Evolutionary conservation across 768 basidiomycete genomes (phyloP).

Genomic region (Rhodotorula kratochvilovae): DNA sequence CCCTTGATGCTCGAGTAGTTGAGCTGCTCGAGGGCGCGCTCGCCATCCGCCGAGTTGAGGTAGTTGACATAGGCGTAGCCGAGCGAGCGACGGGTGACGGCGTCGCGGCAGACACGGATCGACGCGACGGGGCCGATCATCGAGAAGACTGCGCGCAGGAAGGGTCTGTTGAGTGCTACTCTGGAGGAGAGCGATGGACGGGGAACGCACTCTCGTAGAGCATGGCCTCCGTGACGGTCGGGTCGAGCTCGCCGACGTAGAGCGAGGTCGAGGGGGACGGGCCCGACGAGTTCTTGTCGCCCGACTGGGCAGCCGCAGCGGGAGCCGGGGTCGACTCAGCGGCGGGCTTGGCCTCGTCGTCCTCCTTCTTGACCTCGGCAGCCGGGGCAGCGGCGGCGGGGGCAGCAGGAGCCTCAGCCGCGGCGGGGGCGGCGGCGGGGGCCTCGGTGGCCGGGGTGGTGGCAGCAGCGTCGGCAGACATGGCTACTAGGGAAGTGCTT

Average conservation of each 20-base stretch:
- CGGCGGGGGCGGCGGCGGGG: conserved; percentile 16
- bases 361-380: conserved; percentile 17
- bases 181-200: too few species aligned
- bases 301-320: conserved; percentile 29
- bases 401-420: conserved; percentile 18
- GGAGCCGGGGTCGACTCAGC: conserved; percentile 27
- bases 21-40: conserved; percentile 96
- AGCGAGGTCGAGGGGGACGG: conserved; percentile 57
- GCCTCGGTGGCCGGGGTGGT: conserved; percentile 38
- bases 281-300: conserved; percentile 15
- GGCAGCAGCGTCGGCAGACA: conserved; percentile 36
- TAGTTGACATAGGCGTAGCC: conserved; percentile 99
- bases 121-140: conserved; percentile 99
- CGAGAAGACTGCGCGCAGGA: conserved; percentile 65
- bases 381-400: conserved; percentile 29
- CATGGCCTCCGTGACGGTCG: conserved; percentile 98
- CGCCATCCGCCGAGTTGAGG: conserved; percentile 89
- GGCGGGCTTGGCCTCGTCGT: conserved; percentile 24
- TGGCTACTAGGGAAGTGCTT: not conserved
- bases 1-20: conserved; percentile 99
- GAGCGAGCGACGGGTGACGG: conserved; percentile 97
- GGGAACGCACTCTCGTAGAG: conserved; percentile 70
- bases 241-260: conserved; percentile 98
- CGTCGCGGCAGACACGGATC: conserved; percentile 99
- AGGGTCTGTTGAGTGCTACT: too few species aligned